phyloP scores from a whole-genome alignment of 2,329 filamentous ascomycete species.

The Hortaea sp. region DNA sequence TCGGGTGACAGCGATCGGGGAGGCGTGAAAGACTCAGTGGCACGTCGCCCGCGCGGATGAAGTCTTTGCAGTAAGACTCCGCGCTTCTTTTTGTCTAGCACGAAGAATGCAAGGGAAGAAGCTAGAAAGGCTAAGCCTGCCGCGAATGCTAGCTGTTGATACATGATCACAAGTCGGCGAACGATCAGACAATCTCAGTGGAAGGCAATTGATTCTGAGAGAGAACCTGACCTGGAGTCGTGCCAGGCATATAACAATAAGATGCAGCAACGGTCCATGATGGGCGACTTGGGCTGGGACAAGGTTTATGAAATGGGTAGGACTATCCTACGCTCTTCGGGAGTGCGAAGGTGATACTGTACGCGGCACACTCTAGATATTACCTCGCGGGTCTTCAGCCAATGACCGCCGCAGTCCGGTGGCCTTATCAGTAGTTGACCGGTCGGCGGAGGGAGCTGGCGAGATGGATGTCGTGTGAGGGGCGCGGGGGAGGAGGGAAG shows the following conservation, averaged over 20 bases:
- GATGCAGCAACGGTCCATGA: too few species aligned
- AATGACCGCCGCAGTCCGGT: neutral
- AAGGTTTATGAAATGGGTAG: neutral
- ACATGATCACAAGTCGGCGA: constrained; percentile 10
- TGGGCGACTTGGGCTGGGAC: too few species aligned
- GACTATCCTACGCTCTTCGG: constrained; percentile 4
- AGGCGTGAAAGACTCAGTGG: constrained; percentile 43
- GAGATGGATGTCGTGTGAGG: neutral
- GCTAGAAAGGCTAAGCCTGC: constrained; percentile 24
- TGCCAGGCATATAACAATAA: too few species aligned
- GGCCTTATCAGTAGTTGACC: neutral
- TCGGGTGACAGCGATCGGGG: constrained; percentile 43
- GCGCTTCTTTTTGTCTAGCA: constrained; percentile 27
- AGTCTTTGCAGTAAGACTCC: constrained; percentile 32
- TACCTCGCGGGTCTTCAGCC: neutral
- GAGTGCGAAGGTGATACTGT: neutral
- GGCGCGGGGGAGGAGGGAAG: neutral
- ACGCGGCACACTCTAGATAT: neutral
- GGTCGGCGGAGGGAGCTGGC: neutral
- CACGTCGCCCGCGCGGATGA: constrained; percentile 29
- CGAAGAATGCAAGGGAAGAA: constrained; percentile 19
- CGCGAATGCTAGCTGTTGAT: constrained; percentile 15
- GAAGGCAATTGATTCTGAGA: too few species aligned
- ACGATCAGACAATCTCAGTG: too few species aligned
- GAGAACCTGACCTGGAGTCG: too few species aligned